phyloP scores from a whole-genome alignment of 495 filamentous ascomycete genomes.

The Aspergillus funiculosus region DNA sequence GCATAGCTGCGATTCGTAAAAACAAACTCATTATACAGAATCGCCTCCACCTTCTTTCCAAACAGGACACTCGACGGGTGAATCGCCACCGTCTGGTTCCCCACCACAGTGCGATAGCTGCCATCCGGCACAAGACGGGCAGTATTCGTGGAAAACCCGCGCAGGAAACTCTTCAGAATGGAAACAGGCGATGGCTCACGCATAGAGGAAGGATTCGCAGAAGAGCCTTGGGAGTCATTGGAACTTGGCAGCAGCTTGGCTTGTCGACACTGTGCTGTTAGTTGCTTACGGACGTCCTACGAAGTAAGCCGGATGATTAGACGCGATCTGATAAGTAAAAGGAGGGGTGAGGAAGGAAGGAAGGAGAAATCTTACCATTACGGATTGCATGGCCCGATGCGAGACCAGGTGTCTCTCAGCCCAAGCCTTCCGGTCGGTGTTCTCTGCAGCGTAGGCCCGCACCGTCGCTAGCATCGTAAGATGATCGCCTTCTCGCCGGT shows the following conservation, averaged over 20 bases:
- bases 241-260: slow-evolving; percentile 34
- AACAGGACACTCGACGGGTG: slow-evolving; percentile 84
- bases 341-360: background rate
- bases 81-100: slow-evolving; percentile 80
- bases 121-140: slow-evolving; percentile 78
- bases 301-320: no score
- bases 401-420: slow-evolving; percentile 71
- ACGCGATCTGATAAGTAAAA: slow-evolving; percentile 13
- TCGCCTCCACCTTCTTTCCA: slow-evolving; percentile 83
- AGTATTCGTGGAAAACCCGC: slow-evolving; percentile 75
- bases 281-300: slow-evolving; percentile 80
- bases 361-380: slow-evolving; percentile 53
- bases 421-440: slow-evolving; percentile 69
- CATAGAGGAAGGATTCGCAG: slow-evolving; percentile 7
- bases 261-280: slow-evolving; percentile 57
- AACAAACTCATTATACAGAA: slow-evolving; percentile 94
- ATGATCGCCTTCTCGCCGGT: slow-evolving; percentile 81
- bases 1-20: slow-evolving; percentile 91
- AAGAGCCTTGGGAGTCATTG: slow-evolving; percentile 8
- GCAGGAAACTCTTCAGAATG: slow-evolving; percentile 75
- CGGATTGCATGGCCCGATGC: slow-evolving; percentile 73
- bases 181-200: slow-evolving; percentile 34
- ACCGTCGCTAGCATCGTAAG: slow-evolving; percentile 80
- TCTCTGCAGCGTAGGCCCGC: slow-evolving; percentile 71
- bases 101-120: slow-evolving; percentile 76